Evolutionary conservation across 371 early-diverging fungal genomes (phyloP).

Genomic region (Mortierella sp.): DNA sequence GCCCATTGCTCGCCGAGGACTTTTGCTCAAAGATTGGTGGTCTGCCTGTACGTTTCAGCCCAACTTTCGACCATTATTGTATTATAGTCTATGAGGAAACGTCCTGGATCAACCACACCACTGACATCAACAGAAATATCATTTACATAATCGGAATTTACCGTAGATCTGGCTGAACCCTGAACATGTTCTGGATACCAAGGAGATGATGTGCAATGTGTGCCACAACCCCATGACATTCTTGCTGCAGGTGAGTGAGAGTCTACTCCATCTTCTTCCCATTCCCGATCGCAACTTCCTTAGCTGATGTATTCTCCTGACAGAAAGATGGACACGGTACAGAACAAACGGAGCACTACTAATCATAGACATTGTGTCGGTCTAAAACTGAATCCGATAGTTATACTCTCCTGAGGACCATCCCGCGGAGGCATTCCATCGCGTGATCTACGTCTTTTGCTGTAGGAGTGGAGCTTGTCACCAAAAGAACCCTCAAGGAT

Average conservation of each 20-base stretch:
- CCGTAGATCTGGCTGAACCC: constrained; percentile 89
- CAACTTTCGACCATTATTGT: background rate
- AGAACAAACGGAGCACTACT: no score
- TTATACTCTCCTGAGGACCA: constrained; percentile 94
- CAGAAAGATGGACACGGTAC: no score
- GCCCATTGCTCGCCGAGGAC: constrained; percentile 67
- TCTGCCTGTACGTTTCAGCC: constrained; percentile 70
- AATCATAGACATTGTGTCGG: no score
- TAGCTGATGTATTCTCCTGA: no score
- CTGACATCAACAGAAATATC: no score
- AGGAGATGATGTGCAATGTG: constrained; percentile 77
- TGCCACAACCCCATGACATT: constrained; percentile 85
- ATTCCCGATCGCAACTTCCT: no score
- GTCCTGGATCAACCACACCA: no score
- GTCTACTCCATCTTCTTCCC: constrained; percentile 15
- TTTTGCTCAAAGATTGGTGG: constrained; percentile 94
- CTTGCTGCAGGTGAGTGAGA: constrained; percentile 81
- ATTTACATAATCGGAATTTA: no score
- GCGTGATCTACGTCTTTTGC: constrained; percentile 90
- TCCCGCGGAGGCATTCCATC: constrained; percentile 88
- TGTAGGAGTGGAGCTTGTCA: constrained; percentile 91
- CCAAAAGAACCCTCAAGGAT: constrained; percentile 65
- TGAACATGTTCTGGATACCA: constrained; percentile 68
- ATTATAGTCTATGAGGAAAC: no score
- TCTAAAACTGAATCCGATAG: constrained; percentile 27